Conservation (phyloP, 148 eudicot genomes). For the Diospyros kaki region DNA sequence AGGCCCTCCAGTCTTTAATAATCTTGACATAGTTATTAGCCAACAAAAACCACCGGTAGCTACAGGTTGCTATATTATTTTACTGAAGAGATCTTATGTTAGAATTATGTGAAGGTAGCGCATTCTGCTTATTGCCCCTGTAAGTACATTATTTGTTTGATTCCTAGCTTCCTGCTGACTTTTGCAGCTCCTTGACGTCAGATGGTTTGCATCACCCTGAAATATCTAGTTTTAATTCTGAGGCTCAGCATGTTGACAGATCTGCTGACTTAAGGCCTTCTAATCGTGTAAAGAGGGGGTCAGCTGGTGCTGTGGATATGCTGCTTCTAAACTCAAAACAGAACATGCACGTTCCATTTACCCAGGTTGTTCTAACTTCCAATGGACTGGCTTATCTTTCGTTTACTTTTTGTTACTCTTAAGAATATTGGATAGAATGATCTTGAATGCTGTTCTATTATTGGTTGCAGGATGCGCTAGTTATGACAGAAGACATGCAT, state of each 20-base stretch:
- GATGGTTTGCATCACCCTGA: conserved; percentile 22
- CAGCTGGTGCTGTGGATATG: conserved; percentile 65
- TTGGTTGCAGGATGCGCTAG: conserved; percentile 71
- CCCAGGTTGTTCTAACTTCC: conserved; percentile 52
- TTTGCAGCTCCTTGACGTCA: conserved; percentile 26
- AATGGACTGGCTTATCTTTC: not conserved
- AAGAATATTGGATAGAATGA: not conserved
- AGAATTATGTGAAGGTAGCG: not conserved
- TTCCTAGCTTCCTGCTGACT: conserved; percentile 1
- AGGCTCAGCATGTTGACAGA: conserved; percentile 15
- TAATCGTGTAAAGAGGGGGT: conserved; percentile 52
- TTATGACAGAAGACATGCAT: conserved; percentile 99
- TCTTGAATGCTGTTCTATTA: conserved; percentile 9
- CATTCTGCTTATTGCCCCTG: conserved; percentile 1
- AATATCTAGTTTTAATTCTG: conserved; percentile 15
- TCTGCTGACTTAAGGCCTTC: conserved; percentile 26
- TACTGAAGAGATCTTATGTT: not conserved
- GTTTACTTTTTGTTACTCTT: not conserved
- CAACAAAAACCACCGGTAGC: not conserved
- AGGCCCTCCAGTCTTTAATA: too few relatives aligned
- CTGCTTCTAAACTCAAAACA: conserved; percentile 68
- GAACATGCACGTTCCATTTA: conserved; percentile 81
- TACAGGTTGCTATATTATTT: not conserved
- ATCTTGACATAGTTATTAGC: too few relatives aligned
- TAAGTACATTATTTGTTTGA: not conserved